Base-by-base conservation (phyloP, 345 rosid species). In the Aquilaria sinensis region DNA sequence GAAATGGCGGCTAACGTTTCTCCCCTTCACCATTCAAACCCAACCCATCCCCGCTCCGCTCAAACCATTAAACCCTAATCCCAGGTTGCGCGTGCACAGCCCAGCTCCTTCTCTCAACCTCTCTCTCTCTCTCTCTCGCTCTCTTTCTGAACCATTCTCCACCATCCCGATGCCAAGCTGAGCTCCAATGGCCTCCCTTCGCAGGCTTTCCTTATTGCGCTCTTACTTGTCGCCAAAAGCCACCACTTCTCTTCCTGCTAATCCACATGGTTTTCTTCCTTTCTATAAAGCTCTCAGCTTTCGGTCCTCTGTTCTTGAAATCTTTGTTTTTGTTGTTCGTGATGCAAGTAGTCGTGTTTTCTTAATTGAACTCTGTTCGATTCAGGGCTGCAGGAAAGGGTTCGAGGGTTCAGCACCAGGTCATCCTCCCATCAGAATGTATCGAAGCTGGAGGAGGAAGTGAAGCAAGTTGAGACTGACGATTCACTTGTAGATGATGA, bases 361-460 rank as follows among this genome's bases (percentile, higher is more conserved):
- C 2, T 34, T 33, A 8, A 37, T 23, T 31, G 51, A 62, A 32
- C 7, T 52, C 8, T 67, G 8, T 41, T 62, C 45, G 11, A 50
- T 61, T 46, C 61, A 80, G 91, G 86, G 41, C 57, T 56, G 33
- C 63, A 72, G 47, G 77, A 65, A 30, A 58, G 70, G 66, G 59
- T 57, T 57, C 77, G 81, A 54, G 72, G 82, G 59, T 77, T 63
- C 51, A 62, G 60, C 46, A 63, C 72, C 1, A 61, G 63, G 16
- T 69, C 68, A 34, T 68, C 79, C 6, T 31, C 78, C 13, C 79
- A 72, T 52, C 65, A 77, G 31, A 63, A 69, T 13, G 32, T 73
- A 2, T 72, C 71, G 37, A 84, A 72, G 46, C 67, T 74, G 13
- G 81, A 69, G 31, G 71, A 73, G 70, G 80, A 78, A 60, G 75